phyloP scores from a whole-genome alignment of 331 rosid genomes.

The Malus hybrid region DNA sequence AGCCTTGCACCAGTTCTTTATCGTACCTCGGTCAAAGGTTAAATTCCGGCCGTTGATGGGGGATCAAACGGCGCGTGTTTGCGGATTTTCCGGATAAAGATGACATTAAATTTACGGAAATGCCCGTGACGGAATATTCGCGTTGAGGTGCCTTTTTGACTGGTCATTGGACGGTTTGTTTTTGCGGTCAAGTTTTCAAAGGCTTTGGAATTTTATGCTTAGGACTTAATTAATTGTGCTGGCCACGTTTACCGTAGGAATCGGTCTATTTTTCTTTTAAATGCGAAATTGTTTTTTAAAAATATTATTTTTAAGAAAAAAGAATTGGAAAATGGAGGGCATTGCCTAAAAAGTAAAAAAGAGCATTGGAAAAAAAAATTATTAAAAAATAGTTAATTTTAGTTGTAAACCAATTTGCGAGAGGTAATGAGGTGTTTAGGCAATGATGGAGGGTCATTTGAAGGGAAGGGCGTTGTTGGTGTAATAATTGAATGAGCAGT shows the following conservation, averaged over 20 bases:
- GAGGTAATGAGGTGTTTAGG: not conserved
- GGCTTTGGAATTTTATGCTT: not conserved
- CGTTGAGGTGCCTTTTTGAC: too few species aligned
- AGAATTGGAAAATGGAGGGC: not conserved
- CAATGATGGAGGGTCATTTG: not conserved
- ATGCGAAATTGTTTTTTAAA: not conserved
- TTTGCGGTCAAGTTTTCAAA: slow-evolving; percentile 9
- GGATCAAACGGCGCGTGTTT: not conserved
- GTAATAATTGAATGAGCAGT: not conserved
- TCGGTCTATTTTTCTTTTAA: not conserved
- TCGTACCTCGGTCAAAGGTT: slow-evolving; percentile 50
- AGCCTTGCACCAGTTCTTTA: slow-evolving; percentile 18
- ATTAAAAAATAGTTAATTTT: not conserved
- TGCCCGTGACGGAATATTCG: not conserved
- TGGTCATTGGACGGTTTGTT: slow-evolving; percentile 11
- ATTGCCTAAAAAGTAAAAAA: not conserved
- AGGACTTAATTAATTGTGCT: not conserved
- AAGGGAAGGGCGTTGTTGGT: not conserved
- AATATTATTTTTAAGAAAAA: too few species aligned
- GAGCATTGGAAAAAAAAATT: not conserved
- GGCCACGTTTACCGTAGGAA: not conserved
- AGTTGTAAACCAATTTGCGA: not conserved
- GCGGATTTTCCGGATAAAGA: not conserved
- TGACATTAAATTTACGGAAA: not conserved
- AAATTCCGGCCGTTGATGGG: slow-evolving; percentile 13